Evolutionary conservation across 352 stramenopile species (phyloP).

Genomic region (Globisporangium recalcitrans): DNA sequence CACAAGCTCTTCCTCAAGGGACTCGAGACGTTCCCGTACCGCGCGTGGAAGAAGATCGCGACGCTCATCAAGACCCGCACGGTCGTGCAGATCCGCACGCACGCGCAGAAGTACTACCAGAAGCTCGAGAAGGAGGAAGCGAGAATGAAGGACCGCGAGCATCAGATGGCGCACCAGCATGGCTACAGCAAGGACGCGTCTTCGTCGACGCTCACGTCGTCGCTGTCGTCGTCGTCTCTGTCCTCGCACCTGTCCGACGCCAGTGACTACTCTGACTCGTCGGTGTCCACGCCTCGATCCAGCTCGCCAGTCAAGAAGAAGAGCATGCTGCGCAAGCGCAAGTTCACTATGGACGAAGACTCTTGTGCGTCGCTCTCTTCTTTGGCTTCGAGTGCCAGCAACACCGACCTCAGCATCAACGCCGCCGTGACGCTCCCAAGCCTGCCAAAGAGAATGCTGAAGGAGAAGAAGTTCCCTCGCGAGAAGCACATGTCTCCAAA

Average conservation of each 20-base stretch:
- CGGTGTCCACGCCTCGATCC: neutral
- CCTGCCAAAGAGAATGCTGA: constrained; percentile 61
- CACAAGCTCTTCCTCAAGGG: constrained; percentile 87
- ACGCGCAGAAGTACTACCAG: constrained; percentile 89
- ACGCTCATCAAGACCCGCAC: constrained; percentile 92
- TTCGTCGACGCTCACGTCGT: neutral
- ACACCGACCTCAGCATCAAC: constrained; percentile 21
- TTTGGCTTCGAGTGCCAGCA: constrained; percentile 21
- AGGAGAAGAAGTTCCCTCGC: constrained; percentile 51
- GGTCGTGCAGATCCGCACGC: constrained; percentile 86
- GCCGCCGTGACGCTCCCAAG: constrained; percentile 29
- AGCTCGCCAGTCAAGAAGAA: constrained; percentile 47
- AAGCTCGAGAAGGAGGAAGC: constrained; percentile 87
- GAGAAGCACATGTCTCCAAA: constrained; percentile 74
- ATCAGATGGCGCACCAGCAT: constrained; percentile 23
- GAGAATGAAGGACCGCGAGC: constrained; percentile 62
- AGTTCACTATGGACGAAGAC: constrained; percentile 39
- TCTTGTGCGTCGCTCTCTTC: neutral
- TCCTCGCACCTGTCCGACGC: constrained; percentile 13
- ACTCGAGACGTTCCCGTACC: constrained; percentile 81
- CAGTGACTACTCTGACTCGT: constrained; percentile 13
- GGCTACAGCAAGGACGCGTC: constrained; percentile 2
- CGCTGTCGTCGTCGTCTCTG: neutral
- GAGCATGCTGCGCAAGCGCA: constrained; percentile 62
- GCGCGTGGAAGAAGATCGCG: constrained; percentile 91